Evolutionary conservation across 139 green algal species (phyloP).

Genomic region (Chlorella sorokiniana): DNA sequence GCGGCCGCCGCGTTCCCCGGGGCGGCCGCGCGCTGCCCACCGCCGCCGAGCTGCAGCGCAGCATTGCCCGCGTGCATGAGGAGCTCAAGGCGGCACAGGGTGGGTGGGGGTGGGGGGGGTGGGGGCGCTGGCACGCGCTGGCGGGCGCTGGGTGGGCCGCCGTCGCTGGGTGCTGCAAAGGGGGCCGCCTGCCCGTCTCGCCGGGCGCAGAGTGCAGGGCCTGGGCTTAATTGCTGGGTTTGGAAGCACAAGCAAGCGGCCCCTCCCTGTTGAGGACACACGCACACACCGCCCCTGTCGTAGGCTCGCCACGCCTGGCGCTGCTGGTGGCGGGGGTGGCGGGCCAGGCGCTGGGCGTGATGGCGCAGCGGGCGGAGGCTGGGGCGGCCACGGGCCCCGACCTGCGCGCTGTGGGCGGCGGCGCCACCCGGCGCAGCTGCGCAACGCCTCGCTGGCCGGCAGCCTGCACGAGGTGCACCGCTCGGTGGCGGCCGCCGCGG

Average conservation of each 20-base stretch:
- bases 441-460: constrained; percentile 84
- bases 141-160: background rate
- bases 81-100: constrained; percentile 72
- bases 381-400: constrained; percentile 78
- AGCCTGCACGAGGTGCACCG: constrained; percentile 85
- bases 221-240: no score
- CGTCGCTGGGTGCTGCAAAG: no score
- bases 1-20: constrained; percentile 77
- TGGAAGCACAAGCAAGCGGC: no score
- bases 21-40: constrained; percentile 63
- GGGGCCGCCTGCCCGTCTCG: no score
- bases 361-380: constrained; percentile 68
- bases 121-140: background rate
- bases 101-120: constrained; percentile 16
- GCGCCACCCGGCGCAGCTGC: constrained; percentile 68
- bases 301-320: constrained; percentile 51
- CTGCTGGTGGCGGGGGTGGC: constrained; percentile 49
- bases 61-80: constrained; percentile 82
- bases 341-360: constrained; percentile 52
- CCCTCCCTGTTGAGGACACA: background rate
- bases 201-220: no score
- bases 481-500: constrained; percentile 51
- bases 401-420: constrained; percentile 51
- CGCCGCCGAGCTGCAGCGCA: constrained; percentile 82
- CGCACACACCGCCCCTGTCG: background rate